Evolutionary conservation across 805 yeast genomes (phyloP).

Genomic region (Ogataea henricii): DNA sequence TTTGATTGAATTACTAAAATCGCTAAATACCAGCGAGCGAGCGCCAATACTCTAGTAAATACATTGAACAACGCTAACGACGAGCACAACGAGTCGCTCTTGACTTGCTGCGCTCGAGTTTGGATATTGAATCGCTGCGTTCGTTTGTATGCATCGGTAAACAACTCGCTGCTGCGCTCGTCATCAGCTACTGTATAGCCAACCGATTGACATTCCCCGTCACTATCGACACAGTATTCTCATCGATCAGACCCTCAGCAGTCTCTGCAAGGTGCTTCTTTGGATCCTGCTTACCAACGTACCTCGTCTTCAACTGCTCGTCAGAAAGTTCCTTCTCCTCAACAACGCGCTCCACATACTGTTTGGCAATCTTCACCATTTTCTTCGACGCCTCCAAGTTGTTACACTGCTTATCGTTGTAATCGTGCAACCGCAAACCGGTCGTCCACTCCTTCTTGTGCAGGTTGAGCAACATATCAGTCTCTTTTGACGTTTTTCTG

Average conservation of each 20-base stretch:
- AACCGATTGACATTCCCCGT: conserved; percentile 89
- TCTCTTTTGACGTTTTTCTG: conserved; percentile 88
- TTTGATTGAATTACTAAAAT: too few species aligned
- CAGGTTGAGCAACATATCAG: conserved; percentile 88
- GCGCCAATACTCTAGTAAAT: too few species aligned
- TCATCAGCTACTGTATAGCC: conserved; percentile 66
- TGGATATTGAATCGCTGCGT: background rate
- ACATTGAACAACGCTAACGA: too few species aligned
- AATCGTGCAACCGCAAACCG: conserved; percentile 79
- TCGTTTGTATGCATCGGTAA: too few species aligned
- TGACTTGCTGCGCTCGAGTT: too few species aligned
- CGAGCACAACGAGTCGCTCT: too few species aligned
- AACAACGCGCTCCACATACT: conserved; percentile 83
- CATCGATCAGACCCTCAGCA: conserved; percentile 83
- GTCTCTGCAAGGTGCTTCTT: conserved; percentile 93
- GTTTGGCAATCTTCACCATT: conserved; percentile 88
- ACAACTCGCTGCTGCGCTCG: background rate
- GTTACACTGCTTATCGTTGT: conserved; percentile 71
- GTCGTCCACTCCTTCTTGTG: conserved; percentile 97
- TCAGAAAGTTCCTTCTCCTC: conserved; percentile 89
- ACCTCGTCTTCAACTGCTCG: conserved; percentile 90
- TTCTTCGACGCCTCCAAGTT: conserved; percentile 72
- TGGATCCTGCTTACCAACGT: conserved; percentile 98
- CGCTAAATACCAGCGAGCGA: too few species aligned
- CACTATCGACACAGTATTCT: conserved; percentile 81